Evolutionary conservation across 768 basidiomycete species (phyloP).

Genomic region (Tulasnella sp.): DNA sequence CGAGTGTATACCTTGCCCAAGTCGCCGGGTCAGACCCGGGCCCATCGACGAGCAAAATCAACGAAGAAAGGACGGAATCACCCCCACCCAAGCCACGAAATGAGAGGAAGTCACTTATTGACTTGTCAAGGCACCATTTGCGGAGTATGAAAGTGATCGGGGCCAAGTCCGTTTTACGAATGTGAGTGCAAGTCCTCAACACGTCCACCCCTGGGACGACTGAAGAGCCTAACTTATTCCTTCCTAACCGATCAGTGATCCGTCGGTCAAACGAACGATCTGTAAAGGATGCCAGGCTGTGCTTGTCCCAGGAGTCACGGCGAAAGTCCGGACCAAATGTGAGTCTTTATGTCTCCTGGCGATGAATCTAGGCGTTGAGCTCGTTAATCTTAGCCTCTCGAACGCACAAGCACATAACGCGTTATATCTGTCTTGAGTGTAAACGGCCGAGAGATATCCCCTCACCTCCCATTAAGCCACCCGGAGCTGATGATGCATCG

Average conservation of each 20-base stretch:
- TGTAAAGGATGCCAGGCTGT: conserved; percentile 61
- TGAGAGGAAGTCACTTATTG: conserved; percentile 26
- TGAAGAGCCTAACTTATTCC: neutral
- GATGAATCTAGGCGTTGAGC: neutral
- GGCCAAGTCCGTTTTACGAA: conserved; percentile 66
- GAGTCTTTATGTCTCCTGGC: neutral
- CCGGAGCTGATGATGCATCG: neutral
- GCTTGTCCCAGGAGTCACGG: conserved; percentile 61
- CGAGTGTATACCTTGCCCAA: conserved; percentile 53
- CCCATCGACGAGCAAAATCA: neutral
- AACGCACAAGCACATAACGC: conserved; percentile 47
- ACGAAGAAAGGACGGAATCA: conserved; percentile 27
- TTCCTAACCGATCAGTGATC: conserved; percentile 47
- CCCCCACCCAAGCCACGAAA: conserved; percentile 25
- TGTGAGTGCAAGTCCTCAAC: conserved; percentile 37
- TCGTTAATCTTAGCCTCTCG: conserved; percentile 32
- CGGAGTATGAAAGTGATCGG: conserved; percentile 61
- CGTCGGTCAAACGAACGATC: conserved; percentile 69
- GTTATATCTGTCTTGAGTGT: conserved; percentile 55
- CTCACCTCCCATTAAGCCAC: conserved; percentile 43
- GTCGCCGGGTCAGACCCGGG: conserved; percentile 26
- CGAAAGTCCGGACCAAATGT: conserved; percentile 60
- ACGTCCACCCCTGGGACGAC: conserved; percentile 24
- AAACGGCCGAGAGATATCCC: conserved; percentile 55
- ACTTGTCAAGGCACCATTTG: conserved; percentile 59